Conservation (phyloP, 2,329 filamentous ascomycete genomes). For the Macroventuria anomochaeta region DNA sequence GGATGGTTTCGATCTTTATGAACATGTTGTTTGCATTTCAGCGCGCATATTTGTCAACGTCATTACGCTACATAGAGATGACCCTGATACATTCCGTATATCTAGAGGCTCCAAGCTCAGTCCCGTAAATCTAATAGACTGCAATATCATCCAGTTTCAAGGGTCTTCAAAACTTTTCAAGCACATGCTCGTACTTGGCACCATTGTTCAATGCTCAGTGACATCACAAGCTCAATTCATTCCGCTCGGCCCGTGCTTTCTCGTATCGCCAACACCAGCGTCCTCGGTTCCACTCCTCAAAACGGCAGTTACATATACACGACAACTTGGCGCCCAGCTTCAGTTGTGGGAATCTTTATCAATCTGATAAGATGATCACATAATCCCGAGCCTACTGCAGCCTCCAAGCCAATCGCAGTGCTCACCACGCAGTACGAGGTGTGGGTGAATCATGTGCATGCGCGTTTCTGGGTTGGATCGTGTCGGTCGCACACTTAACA, state of each 20-base stretch:
- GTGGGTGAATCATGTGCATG: neutral
- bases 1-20: neutral
- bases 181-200: neutral
- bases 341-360: slow-evolving; percentile 29
- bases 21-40: slow-evolving; percentile 17
- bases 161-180: neutral
- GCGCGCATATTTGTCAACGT: slow-evolving; percentile 17
- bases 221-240: slow-evolving; percentile 1
- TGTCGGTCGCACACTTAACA: neutral
- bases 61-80: slow-evolving; percentile 2
- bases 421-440: neutral
- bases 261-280: slow-evolving; percentile 14
- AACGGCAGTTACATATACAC: slow-evolving; percentile 13
- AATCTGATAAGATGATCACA: slow-evolving; percentile 37
- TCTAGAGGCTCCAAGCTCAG: neutral
- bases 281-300: slow-evolving; percentile 4
- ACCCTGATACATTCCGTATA: neutral
- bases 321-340: slow-evolving; percentile 19
- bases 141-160: neutral
- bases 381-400: slow-evolving; percentile 8
- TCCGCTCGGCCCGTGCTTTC: slow-evolving; percentile 3
- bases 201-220: neutral
- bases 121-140: slow-evolving; percentile 5
- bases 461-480: neutral
- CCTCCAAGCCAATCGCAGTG: neutral